Base-by-base conservation (phyloP, 495 filamentous ascomycete genomes). In the Annulohypoxylon maeteangense region DNA sequence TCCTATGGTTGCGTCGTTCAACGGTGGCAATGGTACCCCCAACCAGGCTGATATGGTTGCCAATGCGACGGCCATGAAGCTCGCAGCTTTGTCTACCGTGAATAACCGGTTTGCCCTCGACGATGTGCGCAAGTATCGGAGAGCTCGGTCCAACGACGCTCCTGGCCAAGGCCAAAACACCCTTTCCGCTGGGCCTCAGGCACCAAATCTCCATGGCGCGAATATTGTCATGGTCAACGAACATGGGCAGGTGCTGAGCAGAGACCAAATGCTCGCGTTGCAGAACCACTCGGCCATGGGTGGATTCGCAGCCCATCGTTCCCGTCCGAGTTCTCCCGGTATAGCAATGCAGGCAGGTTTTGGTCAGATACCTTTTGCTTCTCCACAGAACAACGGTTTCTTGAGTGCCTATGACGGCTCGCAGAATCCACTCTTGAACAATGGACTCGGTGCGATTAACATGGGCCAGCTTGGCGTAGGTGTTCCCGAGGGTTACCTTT, bases 51-150 rank as follows among this genome's bases (percentile, higher is more conserved):
- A 99, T 74, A 98, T 99, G 94, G 92, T 99, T 60, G 95, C 95
- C 47, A 98, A 98, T 78, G 96, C 95, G 7, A 98, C 95, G 8
- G 95, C 95, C 14, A 99, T 99, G 95, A 99, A 98, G 80, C 87
- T 99, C 44, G 95, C 95, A 59, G 95, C 95, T 18, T 83, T 99
- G 38, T 98, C 95, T 10, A 99, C 95, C 4, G 95, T 99, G 61
- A 98, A 98, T 82, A 98, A 98, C 80, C 92, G 95, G 18, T 97
- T 99, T 75, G 95, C 97, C 36, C 85, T 99, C 66, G 95, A 99
- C 69, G 94, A 98, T 79, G 94, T 93, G 55, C 92, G 93, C 67
- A 97, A 97, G 79, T 98, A 94, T 79, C 92, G 94, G 54, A 90
- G 94, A 63, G 90, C 93, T 76, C 90, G 95, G 65, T 97, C 94